phyloP scores from a whole-genome alignment of 768 basidiomycete species.

The Dacryopinax spathularia region DNA sequence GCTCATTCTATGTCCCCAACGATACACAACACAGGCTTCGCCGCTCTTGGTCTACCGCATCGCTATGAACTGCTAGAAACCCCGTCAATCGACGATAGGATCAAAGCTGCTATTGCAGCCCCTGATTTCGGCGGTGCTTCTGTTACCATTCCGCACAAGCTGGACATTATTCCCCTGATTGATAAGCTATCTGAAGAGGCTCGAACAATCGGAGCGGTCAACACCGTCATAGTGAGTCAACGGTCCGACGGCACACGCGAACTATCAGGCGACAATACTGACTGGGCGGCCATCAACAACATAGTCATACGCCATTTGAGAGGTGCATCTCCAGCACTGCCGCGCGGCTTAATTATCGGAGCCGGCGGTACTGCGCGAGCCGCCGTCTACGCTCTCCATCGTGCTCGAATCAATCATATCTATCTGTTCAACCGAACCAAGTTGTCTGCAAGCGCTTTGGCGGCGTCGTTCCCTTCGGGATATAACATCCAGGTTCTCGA shows the following conservation, averaged over 20 bases:
- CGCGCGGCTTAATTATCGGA: conserved; percentile 69
- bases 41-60: conserved; percentile 70
- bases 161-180: conserved; percentile 73
- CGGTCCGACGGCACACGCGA: conserved; percentile 30
- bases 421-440: conserved; percentile 81
- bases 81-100: conserved; percentile 42
- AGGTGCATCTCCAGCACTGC: conserved; percentile 20
- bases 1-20: conserved; percentile 81
- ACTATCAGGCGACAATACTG: conserved; percentile 89
- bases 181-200: conserved; percentile 71
- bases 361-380: conserved; percentile 92
- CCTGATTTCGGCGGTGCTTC: conserved; percentile 86
- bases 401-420: conserved; percentile 50
- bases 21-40: conserved; percentile 81
- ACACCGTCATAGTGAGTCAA: conserved; percentile 58
- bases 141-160: conserved; percentile 91
- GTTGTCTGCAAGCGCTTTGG: conserved; percentile 56
- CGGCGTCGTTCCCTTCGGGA: conserved; percentile 48
- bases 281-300: conserved; percentile 77
- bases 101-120: conserved; percentile 46
- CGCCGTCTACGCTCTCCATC: conserved; percentile 76
- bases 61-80: conserved; percentile 70
- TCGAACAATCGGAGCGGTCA: conserved; percentile 80
- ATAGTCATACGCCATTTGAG: conserved; percentile 23
- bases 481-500: conserved; percentile 47